Base-by-base conservation (phyloP, 306 rosid genomes). In the Citrullus colocynthis region DNA sequence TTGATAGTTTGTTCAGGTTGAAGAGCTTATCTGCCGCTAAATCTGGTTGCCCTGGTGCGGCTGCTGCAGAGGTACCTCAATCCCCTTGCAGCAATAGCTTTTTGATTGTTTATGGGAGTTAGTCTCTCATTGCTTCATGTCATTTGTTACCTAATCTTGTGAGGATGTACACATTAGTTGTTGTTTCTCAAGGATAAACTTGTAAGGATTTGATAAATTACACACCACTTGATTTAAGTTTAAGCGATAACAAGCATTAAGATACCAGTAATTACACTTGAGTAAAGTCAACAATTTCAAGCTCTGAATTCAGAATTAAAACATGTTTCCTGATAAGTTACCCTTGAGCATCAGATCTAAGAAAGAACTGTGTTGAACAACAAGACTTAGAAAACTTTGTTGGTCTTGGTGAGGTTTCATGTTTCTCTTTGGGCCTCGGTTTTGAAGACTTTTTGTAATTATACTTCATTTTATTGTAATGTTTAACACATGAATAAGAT, bases 1-100 rank as follows among this genome's bases (percentile, higher is more conserved):
- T 96, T 66, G 91, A 86, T 82, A 93, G 99, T 89, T 90, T 96
- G 89, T 96, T 93, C 80, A 90, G 88, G 82, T 75, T 80, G 18
- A 89, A 81, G 66, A 85, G 85, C 21, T 39, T 93, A 81, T 83
- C 90, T 84, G 90, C 89, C 58, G 91, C 85, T 42, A 90, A 89
- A 80, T 90, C 91, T 74, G 82, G 85, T 71, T 83, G 89, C 85
- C 93, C 82, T 81, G 96, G 86, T 78, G 86, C 84, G 32, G 81
- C 74, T 82, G 88, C 91, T 79, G 91, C 92, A 78, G 96, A 95
- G 97, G 99, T 95, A 89, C 65, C 74, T 65, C 57, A 76, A 52
- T 78, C 77, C 32, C 49, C 21, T 28, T 55, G 41, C 44, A 72
- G 42, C 57, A 72, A 13, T 15, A 49, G 14, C 60, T 41, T 72